Base-by-base conservation (phyloP, 176 grass and related monocot genomes). In the Ananas comosus region DNA sequence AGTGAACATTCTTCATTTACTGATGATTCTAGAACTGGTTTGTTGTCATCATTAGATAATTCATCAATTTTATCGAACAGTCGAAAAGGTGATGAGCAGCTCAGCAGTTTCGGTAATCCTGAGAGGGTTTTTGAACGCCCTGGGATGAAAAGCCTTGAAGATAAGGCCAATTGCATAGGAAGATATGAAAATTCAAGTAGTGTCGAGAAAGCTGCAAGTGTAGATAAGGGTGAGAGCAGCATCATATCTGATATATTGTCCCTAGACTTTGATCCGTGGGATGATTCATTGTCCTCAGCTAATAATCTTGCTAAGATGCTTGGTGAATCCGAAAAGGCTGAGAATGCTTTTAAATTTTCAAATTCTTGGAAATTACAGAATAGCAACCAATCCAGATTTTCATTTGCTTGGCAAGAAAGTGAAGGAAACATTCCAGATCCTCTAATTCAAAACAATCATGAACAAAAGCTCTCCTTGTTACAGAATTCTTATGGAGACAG, bases 181-280 rank as follows among this genome's bases (percentile, higher is more conserved):
- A 81, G 29, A 79, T 42, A 10, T 77, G 72, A 72, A 73, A 83
- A 72, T 48, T 14, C 50, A 54, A 74, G 70, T 70, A 81, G 65
- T 90, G 75, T 75, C 86, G 82, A 87, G 61, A 93, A 75, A 23
- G 33, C 77, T 74, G 51, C 27, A 80, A 83, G 67, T 65, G 74
- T 92, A 90, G 80, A 91, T 91, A 93, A 76, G 54, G 87, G 88
- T 66, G 94, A 93, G 75, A 85, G 73, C 69, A 86, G 66, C 61
- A 93, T 99, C 77, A 91, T 99, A 78, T 88, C 89, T 70, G 82
- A 93, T 84, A 88, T 93, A 19, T 78, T 93, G 52, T 82, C 82
- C 50, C 84, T 92, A 65, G 89, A 99, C 56, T 90, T 99, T 82
- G 85, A 99, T 77, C 89, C 85, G n/a, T 99, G 89, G 89, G 89